Evolutionary conservation across 139 green algal genomes (phyloP), one percentile per base, ranked within the genome.

Genomic region (Coccomyxa sp.): DNA sequence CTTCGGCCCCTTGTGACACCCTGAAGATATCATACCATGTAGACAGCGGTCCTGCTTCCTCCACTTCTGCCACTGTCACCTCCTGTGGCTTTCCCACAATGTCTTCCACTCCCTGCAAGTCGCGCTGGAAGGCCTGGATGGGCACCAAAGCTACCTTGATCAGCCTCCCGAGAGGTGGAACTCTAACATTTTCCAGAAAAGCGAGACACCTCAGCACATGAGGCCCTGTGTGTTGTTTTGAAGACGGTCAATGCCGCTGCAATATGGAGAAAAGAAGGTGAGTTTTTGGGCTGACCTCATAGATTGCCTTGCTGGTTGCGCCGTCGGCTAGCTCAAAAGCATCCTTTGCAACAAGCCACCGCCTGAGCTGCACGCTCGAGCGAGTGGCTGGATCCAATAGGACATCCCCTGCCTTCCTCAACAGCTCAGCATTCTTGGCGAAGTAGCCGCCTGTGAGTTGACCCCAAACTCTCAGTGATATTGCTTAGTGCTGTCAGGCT

Each of bases 11-110:
- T 38, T 78, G 23, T 38, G 27, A 78, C 71, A 51, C 82, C 0
- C 92, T 85, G 86, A 97, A 97, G 16, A 90, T 85, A 4, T 92
- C 87, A 60, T 91, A 80, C 95, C 95, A 98, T 17, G 90, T 51
- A 13, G 81, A 57, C 31, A 96, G 81, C 4, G 71, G 79, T 3
- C 88, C 91, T 10, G 87, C 74, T 4, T 87, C 90, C n/a, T 85
- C 74, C 30, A 82, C 28, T 25, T n/a, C 58, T 4, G 86, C 88
- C 17, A 92, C 66, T 0, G 74, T 59, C 17, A 94, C 85, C 79
- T 94, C 89, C 77, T 88, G 23, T 13, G 89, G 89, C 67, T 83
- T 51, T 23, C 87, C 82, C 17, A 95, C 82, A 76, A 92, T 31
- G 71, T 84, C 81, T 30, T 63, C 71, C 18, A 94, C 75, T 32